These are phyloP conservation scores for Leptographium lundbergii DNA, from an alignment of 2,329 filamentous ascomycete genomes.

Conservation along the genomic window DNA sequence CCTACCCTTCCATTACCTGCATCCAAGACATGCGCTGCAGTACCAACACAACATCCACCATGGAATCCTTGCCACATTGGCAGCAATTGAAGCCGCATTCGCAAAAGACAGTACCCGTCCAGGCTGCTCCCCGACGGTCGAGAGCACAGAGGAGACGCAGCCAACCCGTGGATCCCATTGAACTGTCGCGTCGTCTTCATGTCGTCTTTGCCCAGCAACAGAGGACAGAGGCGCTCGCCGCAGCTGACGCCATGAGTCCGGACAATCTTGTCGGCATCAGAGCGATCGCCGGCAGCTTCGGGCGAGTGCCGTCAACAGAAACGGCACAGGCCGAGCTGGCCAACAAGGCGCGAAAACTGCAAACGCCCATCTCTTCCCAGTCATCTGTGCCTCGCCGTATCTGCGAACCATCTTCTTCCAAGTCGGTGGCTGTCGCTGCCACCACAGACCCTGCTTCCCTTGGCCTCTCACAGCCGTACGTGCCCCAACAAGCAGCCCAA, in stretches of 20 bases:
- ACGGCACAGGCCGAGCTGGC: not conserved
- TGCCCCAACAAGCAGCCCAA: not conserved
- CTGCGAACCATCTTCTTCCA: no score
- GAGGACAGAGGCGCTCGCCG: conserved; percentile 4
- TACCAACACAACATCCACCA: not conserved
- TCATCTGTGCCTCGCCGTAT: not conserved
- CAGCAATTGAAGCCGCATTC: not conserved
- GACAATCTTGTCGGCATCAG: not conserved
- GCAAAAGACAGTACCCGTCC: not conserved
- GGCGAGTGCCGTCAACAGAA: not conserved
- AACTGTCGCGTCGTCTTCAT: conserved; percentile 39
- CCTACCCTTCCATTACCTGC: not conserved
- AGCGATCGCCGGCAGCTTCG: not conserved
- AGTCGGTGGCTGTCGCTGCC: not conserved
- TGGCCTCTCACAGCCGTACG: not conserved
- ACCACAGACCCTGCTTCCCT: not conserved
- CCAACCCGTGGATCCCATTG: conserved; percentile 35
- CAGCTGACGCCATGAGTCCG: not conserved
- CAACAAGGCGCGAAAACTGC: not conserved
- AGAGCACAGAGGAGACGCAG: not conserved
- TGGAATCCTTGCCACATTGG: not conserved
- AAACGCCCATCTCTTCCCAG: not conserved
- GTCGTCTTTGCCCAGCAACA: conserved; percentile 38
- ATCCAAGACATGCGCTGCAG: not conserved
- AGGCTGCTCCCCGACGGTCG: not conserved